Base-by-base conservation (phyloP, 2,329 filamentous ascomycete species). In the Sporothrix luriei region DNA sequence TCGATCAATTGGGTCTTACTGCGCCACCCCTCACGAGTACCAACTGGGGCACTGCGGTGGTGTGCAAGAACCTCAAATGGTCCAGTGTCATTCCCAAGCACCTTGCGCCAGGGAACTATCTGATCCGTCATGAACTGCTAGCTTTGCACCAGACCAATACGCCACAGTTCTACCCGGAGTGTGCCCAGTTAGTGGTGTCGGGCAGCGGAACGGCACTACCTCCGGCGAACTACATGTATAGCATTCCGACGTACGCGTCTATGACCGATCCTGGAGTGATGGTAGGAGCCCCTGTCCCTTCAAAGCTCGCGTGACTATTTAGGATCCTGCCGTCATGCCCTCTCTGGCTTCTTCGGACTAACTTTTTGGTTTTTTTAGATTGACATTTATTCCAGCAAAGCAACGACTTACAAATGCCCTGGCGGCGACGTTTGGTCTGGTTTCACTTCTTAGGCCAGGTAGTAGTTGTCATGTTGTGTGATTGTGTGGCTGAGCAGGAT, bases 91-190 rank as follows among this genome's bases (percentile, higher is more conserved):
- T 87, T 70, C 85, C 84, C 2, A 75, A 78, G 38, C 78, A 75
- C 61, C 79, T 87, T 7, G 81, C 81, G 26, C 78, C 85, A 0
- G 84, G 85, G 55, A 82, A 84, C 75, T 87, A 87, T 74, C 80
- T 87, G 70, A 82, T 87, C 76, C 81, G 84, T 69, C 84, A 87
- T 75, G 85, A 87, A 78, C 78, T 87, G 69, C 78, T 87, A 52
- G 85, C 85, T 64, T 79, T 87, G 3, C 84, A 87, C 76, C 83
- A 86, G 75, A 77, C 80, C 40, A 83, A 85, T 72, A 78, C 78
- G 21, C 82, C 78, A 68, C 84, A 84, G 75, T 85, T 85, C 76
- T 87, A 87, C 74, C 81, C 84, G 14, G 85, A 87, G 76, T 87
- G 85, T 73, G 84, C 84, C 0, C 84, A 87, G 75, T 75, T 87